phyloP scores from a whole-genome alignment of 352 stramenopile species.

The Phytopythium aichiense region DNA sequence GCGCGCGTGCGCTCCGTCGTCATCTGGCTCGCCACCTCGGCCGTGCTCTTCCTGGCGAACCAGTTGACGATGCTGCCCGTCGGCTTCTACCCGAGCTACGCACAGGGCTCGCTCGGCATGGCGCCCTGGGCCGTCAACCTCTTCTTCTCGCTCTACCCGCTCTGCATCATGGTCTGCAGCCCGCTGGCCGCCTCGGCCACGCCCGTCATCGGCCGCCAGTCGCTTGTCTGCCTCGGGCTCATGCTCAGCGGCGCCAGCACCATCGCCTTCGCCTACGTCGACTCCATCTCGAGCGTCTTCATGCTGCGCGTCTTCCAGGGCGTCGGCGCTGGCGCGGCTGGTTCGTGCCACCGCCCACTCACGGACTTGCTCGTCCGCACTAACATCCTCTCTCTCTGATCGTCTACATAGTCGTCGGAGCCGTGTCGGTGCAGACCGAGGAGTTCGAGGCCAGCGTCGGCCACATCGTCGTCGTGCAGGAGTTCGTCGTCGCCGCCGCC shows the following conservation, averaged over 20 bases:
- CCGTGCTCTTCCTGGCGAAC: constrained; percentile 66
- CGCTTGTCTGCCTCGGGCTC: constrained; percentile 65
- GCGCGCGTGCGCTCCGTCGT: constrained; percentile 33
- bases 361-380: neutral
- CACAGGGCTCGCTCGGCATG: constrained; percentile 38
- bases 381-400: neutral
- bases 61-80: constrained; percentile 70
- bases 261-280: constrained; percentile 59
- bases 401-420: constrained; percentile 39
- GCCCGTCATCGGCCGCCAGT: constrained; percentile 44
- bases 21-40: constrained; percentile 45
- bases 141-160: constrained; percentile 72
- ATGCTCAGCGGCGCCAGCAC: constrained; percentile 60
- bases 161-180: constrained; percentile 74
- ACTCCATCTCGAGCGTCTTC: constrained; percentile 31
- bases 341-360: constrained; percentile 10
- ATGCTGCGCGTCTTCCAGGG: constrained; percentile 54
- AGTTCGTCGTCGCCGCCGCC: constrained; percentile 61
- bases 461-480: constrained; percentile 54
- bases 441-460: constrained; percentile 50
- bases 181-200: constrained; percentile 44
- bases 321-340: constrained; percentile 45
- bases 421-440: constrained; percentile 63
- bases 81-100: constrained; percentile 71
- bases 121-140: constrained; percentile 43